Base-by-base conservation (phyloP, 2,329 filamentous ascomycete species). In the Botrytis porri region DNA sequence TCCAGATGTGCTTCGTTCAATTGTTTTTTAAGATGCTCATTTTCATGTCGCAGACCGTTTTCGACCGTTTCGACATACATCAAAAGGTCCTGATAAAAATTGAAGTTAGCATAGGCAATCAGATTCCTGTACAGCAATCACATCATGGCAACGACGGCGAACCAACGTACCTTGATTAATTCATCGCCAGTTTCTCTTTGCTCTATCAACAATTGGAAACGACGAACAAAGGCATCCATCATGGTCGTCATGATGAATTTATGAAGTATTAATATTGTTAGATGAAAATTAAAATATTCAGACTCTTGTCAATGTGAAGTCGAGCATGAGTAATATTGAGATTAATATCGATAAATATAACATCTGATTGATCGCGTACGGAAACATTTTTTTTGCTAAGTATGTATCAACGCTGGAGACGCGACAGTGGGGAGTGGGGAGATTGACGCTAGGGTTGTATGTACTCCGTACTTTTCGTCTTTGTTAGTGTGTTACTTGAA, bases 1-100 rank as follows among this genome's bases (percentile, higher is more conserved):
- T 89, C 87, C 74, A 88, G 83, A 69, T 84, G 82, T 48, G 82
- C 79, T 75, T 86, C 82, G 61, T 79, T 80, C 18, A 88, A 78
- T 73, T 85, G 80, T 54, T 82, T 80, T 62, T 74, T 76, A 8
- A 89, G 81, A 14, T 77, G 77, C 1, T 77, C 75, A 74, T 85
- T 88, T 77, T 89, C 85, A 51, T 81, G 77, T 35, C 81, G 82
- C 6, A 87, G 78, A 9, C 73, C 77, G 29, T 79, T 81, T 77
- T 89, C 85, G 66, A 86, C 73, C 22, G 77, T 77, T 73, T 88
- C 82, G 75, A 80, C 81, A 75, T 86, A 85, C 62, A 83, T 76
- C 73, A 87, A 79, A 43, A 87, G 80, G 74, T 87, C 86, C 86
- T 88, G 65, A 54, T 75, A 39, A 62, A 48, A 71, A 65, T 48